Evolutionary conservation across 2,329 filamentous ascomycete genomes (phyloP).

Genomic region (Fusarium udum): DNA sequence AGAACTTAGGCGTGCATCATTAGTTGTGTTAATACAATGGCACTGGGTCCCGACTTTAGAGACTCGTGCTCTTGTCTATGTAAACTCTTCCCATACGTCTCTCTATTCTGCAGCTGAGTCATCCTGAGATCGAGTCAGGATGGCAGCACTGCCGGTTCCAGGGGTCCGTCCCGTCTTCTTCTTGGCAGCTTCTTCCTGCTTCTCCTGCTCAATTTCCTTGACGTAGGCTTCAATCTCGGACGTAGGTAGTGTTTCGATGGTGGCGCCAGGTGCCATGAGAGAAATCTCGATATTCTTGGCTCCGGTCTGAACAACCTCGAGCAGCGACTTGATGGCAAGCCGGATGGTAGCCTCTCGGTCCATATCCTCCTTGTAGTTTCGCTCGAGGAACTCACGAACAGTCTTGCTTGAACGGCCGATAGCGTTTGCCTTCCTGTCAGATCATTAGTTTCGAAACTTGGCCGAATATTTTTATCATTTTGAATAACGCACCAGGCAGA

Average conservation of each 20-base stretch:
- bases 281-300: slow-evolving; percentile 99
- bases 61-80: slow-evolving; percentile 42
- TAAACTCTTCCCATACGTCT: slow-evolving; percentile 23
- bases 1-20: slow-evolving; percentile 40
- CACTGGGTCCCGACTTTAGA: slow-evolving; percentile 43
- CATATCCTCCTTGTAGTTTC: slow-evolving; percentile 99
- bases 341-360: slow-evolving; percentile 95
- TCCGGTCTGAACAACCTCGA: slow-evolving; percentile 98
- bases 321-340: slow-evolving; percentile 95
- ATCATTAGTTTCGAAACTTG: slow-evolving; percentile 17
- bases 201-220: slow-evolving; percentile 99
- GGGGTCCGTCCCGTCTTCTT: slow-evolving; percentile 86
- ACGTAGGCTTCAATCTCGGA: slow-evolving; percentile 98
- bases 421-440: slow-evolving; percentile 92
- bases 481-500: slow-evolving; percentile 82
- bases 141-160: slow-evolving; percentile 75
- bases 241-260: slow-evolving; percentile 90
- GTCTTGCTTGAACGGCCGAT: slow-evolving; percentile 99
- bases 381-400: slow-evolving; percentile 96
- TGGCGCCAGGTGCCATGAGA: slow-evolving; percentile 92
- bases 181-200: slow-evolving; percentile 97
- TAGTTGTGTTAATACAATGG: slow-evolving; percentile 52
- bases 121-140: slow-evolving; percentile 71
- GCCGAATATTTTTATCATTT: not conserved
- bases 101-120: slow-evolving; percentile 52